Evolutionary conservation across 768 basidiomycete genomes (phyloP).

Genomic region (Lactifluus hygrophoroides): DNA sequence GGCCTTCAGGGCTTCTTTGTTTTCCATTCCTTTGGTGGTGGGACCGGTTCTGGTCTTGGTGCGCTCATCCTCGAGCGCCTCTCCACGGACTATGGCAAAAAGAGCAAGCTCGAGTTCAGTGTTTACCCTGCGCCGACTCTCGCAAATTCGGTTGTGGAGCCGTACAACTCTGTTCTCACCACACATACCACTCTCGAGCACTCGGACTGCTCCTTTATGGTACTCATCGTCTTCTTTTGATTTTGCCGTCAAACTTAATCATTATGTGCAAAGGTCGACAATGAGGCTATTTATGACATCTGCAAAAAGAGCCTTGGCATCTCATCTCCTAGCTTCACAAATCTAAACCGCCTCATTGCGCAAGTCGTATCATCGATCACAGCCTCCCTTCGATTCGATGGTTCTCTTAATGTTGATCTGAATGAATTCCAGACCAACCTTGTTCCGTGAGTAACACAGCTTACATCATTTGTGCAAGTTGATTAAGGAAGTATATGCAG

Average conservation of each 20-base stretch:
- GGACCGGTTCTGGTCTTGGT: conserved; percentile 98
- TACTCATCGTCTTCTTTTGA: conserved; percentile 22
- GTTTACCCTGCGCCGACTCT: conserved; percentile 94
- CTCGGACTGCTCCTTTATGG: conserved; percentile 99
- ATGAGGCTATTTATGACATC: conserved; percentile 65
- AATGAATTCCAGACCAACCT: conserved; percentile 69
- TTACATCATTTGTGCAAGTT: conserved; percentile 11
- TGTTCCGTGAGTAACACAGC: conserved; percentile 36
- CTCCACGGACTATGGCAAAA: conserved; percentile 98
- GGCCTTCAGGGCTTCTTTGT: conserved; percentile 99
- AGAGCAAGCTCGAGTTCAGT: conserved; percentile 97
- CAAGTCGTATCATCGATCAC: conserved; percentile 47
- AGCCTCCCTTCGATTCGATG: conserved; percentile 51
- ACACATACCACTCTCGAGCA: conserved; percentile 99
- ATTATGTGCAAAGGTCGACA: conserved; percentile 34
- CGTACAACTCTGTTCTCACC: conserved; percentile 96
- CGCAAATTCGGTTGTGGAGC: conserved; percentile 95
- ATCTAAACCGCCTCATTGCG: conserved; percentile 59
- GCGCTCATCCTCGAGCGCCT: conserved; percentile 95
- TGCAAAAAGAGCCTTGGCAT: conserved; percentile 51
- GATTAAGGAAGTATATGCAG: conserved; percentile 22
- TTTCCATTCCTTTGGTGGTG: conserved; percentile 99
- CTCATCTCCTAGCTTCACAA: conserved; percentile 50
- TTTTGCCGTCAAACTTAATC: background rate
- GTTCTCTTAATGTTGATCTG: conserved; percentile 57